Evolutionary conservation across 768 basidiomycete species (phyloP), one percentile per base, ranked within the genome.

Genomic region (Russula brevipes): DNA sequence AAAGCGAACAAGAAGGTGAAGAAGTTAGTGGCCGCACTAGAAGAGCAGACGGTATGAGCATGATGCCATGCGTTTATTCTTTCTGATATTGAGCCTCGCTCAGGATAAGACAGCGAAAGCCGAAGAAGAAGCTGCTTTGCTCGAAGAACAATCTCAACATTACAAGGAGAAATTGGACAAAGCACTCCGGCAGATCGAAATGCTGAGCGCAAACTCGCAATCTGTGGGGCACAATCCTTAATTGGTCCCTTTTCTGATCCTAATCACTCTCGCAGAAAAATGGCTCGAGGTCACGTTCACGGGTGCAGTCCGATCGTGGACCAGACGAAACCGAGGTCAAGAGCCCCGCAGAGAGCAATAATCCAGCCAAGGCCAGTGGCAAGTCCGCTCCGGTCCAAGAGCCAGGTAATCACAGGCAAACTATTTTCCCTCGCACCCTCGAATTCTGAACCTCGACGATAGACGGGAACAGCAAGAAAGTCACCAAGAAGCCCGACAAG

Each of bases 1-100:
- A 77, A 75, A 57, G 75, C 78, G 36, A 68, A 71, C 55, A 54
- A 58, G 50, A 71, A 70, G 64, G 3, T 73, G 10, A 69, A 71
- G 46, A 70, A 72, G 52, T 71, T 71, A 63, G 72, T 71, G 50
- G 62, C 50, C 11, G 64, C 60, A 9, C 33, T 70, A 4, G 61
- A 69, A 44, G 70, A 70, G 33, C 66, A 72, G 36, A 49, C 41
- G 58, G 72, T 72, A 63, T 19, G 66, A 42, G 24, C 42, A 24
- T 49, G 45, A 60, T 47, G 16, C 38, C 53, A 41, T 10, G 5
- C 10, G 5, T 51, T 39, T 41, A 35, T 55, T 45, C 36, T 5
- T 10, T 36, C 46, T 55, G 9, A 24, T 41, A 30, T 46, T 57
- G 46, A 55, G 19, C 45, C 24, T 39, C 54, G 10, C 46, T 5